Evolutionary conservation across 140 eudicot genomes (phyloP).

Genomic region (Anethum foeniculum): DNA sequence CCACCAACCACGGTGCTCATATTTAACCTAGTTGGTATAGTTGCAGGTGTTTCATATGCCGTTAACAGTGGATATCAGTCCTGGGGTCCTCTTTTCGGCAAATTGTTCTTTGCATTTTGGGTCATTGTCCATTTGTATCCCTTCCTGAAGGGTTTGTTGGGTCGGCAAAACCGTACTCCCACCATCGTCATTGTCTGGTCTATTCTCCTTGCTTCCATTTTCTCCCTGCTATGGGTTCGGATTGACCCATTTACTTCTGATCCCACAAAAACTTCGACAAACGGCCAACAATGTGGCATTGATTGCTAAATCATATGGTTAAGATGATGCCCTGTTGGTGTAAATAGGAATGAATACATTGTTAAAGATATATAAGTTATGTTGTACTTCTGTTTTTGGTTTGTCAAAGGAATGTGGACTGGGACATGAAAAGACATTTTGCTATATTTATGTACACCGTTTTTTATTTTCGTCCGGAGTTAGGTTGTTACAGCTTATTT

Average conservation of each 20-base stretch:
- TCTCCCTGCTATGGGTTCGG: slow-evolving; percentile 53
- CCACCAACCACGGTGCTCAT: slow-evolving; percentile 56
- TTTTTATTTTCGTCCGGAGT: background rate
- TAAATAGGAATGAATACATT: slow-evolving; percentile 1
- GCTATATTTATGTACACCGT: background rate
- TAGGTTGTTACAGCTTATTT: background rate
- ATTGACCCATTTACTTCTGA: slow-evolving; percentile 43
- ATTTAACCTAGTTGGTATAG: slow-evolving; percentile 46
- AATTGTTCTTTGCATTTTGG: slow-evolving; percentile 50
- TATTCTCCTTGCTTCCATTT: slow-evolving; percentile 50
- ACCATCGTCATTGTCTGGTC: slow-evolving; percentile 60
- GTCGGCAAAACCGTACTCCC: slow-evolving; percentile 49
- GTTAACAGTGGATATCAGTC: slow-evolving; percentile 54
- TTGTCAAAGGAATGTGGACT: background rate
- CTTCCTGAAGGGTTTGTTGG: slow-evolving; percentile 55
- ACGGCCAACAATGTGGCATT: slow-evolving; percentile 42
- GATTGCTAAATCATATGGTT: slow-evolving; percentile 24
- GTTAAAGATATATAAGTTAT: background rate
- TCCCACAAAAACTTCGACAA: slow-evolving; percentile 19
- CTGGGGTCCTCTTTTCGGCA: slow-evolving; percentile 54
- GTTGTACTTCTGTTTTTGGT: background rate
- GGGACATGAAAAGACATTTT: background rate
- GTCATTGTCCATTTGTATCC: slow-evolving; percentile 55
- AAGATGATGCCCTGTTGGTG: background rate
- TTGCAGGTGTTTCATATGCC: slow-evolving; percentile 49